These are phyloP conservation scores for Excoecaria cochinchinensis DNA, from an alignment of 345 rosid species.

Conservation along the genomic window DNA sequence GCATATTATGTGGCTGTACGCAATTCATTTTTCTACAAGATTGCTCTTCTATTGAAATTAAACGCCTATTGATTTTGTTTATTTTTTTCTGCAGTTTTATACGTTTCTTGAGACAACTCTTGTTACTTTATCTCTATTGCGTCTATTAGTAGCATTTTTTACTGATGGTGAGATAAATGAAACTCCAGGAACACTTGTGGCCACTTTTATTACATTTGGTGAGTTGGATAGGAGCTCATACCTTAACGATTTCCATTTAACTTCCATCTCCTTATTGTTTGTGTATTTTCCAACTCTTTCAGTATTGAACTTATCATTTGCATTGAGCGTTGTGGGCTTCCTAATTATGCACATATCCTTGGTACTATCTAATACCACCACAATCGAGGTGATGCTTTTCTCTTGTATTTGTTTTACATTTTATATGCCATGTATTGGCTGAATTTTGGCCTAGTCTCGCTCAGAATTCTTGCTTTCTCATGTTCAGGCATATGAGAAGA, in stretches of 20 bases:
- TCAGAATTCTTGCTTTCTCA: background rate
- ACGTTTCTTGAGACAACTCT: constrained; percentile 36
- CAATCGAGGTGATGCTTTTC: constrained; percentile 29
- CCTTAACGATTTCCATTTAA: background rate
- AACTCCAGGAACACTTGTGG: constrained; percentile 27
- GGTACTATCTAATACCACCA: constrained; percentile 30
- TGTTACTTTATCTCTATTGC: constrained; percentile 26
- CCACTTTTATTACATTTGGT: constrained; percentile 33
- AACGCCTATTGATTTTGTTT: background rate
- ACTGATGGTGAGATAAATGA: constrained; percentile 23
- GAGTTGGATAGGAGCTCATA: background rate
- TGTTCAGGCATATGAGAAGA: constrained; percentile 32
- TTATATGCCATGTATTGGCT: background rate
- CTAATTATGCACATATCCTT: constrained; percentile 30
- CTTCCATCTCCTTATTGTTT: background rate
- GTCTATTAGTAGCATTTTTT: constrained; percentile 25
- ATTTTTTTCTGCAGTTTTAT: constrained; percentile 24
- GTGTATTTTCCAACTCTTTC: constrained; percentile 9
- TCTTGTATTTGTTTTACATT: background rate
- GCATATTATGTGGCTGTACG: background rate
- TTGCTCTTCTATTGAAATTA: background rate
- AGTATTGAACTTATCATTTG: constrained; percentile 35
- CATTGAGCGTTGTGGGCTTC: constrained; percentile 35
- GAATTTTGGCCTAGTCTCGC: background rate
- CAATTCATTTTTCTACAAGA: background rate